A percentile compares a stretch with the other conserved stretches of the same genome.
Conservation (phyloP, 2,329 filamentous ascomycete species). For the Hawksworthiomyces lignivorus region DNA sequence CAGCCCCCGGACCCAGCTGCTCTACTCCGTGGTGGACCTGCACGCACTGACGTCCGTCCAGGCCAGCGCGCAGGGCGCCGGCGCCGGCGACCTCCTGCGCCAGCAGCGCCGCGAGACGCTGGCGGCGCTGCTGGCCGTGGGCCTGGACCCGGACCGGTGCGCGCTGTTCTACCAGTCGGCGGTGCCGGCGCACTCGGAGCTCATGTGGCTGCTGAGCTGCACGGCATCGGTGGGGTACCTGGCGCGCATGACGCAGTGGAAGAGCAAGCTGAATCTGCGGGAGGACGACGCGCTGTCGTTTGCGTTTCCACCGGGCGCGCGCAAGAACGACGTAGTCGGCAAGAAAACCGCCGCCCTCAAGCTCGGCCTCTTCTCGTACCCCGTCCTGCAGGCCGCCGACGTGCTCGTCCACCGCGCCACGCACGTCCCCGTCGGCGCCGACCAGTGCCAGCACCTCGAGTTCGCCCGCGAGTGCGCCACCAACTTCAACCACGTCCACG, state of each 20-base stretch:
- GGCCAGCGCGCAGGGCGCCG: conserved; percentile 23
- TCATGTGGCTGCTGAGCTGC: conserved; percentile 97
- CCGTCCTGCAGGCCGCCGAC: conserved; percentile 90
- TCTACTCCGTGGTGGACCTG: conserved; percentile 87
- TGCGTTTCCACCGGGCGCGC: conserved; percentile 51
- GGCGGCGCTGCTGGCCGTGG: conserved; percentile 75
- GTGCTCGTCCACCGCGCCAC: conserved; percentile 84
- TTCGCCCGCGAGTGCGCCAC: conserved; percentile 80
- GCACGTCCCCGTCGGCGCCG: conserved; percentile 93
- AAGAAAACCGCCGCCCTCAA: conserved; percentile 63
- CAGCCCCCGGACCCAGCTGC: conserved; percentile 37
- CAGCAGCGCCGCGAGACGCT: conserved; percentile 65
- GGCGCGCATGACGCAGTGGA: conserved; percentile 99
- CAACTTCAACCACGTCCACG: conserved; percentile 74
- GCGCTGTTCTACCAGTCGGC: conserved; percentile 57
- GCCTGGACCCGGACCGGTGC: conserved; percentile 68
- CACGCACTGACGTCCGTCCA: conserved; percentile 68
- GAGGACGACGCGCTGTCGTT: conserved; percentile 49
- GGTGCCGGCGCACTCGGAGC: conserved; percentile 72
- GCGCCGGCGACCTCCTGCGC: conserved; percentile 44
- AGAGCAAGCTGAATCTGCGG: conserved; percentile 73
- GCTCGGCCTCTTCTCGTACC: conserved; percentile 90
- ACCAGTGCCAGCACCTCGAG: conserved; percentile 90
- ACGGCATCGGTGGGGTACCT: conserved; percentile 87
- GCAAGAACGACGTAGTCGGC: too few relatives aligned